Percentiles rank a stretch among this genome's conserved stretches.
These are phyloP conservation scores for Penicillium antarcticum DNA, from an alignment of 495 filamentous ascomycete genomes.

Conservation along the genomic window DNA sequence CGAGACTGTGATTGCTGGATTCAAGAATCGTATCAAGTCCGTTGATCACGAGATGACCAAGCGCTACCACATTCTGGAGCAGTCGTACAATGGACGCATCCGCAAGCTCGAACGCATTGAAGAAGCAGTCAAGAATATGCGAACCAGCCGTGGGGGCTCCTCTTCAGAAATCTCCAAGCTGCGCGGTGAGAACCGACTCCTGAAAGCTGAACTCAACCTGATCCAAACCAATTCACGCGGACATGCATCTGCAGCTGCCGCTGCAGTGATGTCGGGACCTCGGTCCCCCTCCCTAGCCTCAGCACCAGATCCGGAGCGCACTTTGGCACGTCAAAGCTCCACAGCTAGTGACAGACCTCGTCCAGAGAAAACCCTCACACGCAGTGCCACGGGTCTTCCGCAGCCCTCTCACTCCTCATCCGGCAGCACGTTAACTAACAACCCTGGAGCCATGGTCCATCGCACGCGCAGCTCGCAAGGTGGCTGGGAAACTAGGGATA, in stretches of 20 bases:
- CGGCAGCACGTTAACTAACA: conserved; percentile 30
- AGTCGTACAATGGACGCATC: conserved; percentile 69
- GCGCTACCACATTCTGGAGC: conserved; percentile 85
- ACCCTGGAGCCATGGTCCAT: conserved; percentile 30
- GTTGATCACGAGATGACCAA: conserved; percentile 86
- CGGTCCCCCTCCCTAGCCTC: conserved; percentile 27
- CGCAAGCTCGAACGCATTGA: conserved; percentile 90
- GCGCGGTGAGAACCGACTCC: conserved; percentile 72
- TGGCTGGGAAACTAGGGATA: conserved; percentile 28
- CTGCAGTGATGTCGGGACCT: conserved; percentile 23
- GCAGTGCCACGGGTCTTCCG: conserved; percentile 35
- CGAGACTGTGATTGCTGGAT: conserved; percentile 75
- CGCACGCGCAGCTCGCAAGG: conserved; percentile 27
- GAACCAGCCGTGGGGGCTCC: conserved; percentile 40
- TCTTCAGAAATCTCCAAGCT: conserved; percentile 65
- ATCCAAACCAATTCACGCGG: conserved; percentile 53
- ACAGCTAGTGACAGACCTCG: conserved; percentile 24
- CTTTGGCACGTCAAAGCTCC: conserved; percentile 51
- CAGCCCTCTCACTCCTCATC: conserved; percentile 34
- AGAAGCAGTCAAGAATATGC: conserved; percentile 56
- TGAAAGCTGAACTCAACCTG: conserved; percentile 80
- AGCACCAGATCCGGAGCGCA: conserved; percentile 27
- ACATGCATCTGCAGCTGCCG: conserved; percentile 23
- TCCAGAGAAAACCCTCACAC: conserved; percentile 23
- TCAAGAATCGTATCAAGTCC: conserved; percentile 74